These are phyloP conservation scores for Cyclotella cryptica DNA, from an alignment of 108 stramenopile species.

Conservation along the genomic window DNA sequence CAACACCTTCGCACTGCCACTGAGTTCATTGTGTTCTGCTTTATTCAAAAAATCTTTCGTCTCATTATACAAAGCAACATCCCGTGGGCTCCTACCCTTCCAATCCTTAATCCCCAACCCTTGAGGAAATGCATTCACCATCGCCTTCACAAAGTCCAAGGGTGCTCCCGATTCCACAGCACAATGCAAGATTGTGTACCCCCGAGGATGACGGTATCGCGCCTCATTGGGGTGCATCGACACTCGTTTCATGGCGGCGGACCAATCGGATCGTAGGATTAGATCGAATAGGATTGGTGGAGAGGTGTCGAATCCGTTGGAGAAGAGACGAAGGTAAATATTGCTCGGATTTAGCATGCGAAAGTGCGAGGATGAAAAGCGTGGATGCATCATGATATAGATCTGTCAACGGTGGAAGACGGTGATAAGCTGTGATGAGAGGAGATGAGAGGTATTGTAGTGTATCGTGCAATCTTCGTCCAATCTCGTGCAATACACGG, in stretches of 20 bases:
- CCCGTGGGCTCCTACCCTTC: constrained; percentile 24
- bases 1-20: neutral
- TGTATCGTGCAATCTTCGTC: too few species aligned
- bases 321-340: neutral
- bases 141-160: constrained; percentile 20
- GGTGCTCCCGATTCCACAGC: constrained; percentile 31
- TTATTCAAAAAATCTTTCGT: constrained; percentile 22
- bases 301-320: neutral
- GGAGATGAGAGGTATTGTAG: too few species aligned
- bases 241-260: constrained; percentile 19
- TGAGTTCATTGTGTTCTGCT: neutral
- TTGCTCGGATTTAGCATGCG: neutral
- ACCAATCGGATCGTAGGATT: constrained; percentile 21
- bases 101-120: constrained; percentile 30
- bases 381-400: too few species aligned
- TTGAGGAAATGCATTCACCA: constrained; percentile 34
- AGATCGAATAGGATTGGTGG: constrained; percentile 43
- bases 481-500: too few species aligned
- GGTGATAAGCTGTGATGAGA: too few species aligned
- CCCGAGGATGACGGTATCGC: constrained; percentile 25
- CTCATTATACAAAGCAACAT: constrained; percentile 23
- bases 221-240: constrained; percentile 27
- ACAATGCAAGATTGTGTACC: constrained; percentile 30
- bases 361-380: too few species aligned
- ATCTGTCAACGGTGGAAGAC: too few species aligned